phyloP scores from a whole-genome alignment of 129 eudicot genomes.

The Lactuca sativa region DNA sequence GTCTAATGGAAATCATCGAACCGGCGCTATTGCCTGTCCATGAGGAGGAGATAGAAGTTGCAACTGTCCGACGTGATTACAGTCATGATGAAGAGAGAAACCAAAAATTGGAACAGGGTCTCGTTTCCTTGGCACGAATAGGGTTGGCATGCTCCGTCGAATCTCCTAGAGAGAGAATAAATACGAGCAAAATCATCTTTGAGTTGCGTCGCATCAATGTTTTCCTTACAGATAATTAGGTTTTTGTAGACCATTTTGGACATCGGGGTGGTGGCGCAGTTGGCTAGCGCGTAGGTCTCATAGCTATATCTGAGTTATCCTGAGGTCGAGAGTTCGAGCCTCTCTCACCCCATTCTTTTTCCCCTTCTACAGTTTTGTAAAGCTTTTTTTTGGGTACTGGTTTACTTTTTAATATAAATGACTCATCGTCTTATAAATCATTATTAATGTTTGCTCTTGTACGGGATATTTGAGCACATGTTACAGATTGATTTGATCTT shows the following conservation, averaged over 20 bases:
- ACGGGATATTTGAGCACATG: no score
- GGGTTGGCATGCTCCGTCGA: constrained; percentile 39
- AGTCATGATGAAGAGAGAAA: neutral
- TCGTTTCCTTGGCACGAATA: constrained; percentile 25
- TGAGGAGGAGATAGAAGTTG: constrained; percentile 9
- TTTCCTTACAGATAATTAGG: neutral
- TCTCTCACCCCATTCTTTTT: constrained; percentile 56
- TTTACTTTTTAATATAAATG: no score
- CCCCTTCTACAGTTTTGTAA: neutral
- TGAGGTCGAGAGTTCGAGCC: constrained; percentile 89
- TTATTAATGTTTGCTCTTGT: no score
- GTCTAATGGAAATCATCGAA: constrained; percentile 29
- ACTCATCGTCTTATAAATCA: no score
- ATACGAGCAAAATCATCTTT: constrained; percentile 10
- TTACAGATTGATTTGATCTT: no score
- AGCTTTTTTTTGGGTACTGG: no score
- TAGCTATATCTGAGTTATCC: constrained; percentile 65
- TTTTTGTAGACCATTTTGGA: fast-evolving
- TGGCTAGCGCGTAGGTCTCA: constrained; percentile 99
- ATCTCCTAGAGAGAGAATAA: constrained; percentile 30
- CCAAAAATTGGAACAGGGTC: constrained; percentile 9
- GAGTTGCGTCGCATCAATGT: constrained; percentile 20
- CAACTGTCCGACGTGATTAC: neutral
- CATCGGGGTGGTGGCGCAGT: constrained; percentile 84
- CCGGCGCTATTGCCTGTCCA: neutral